phyloP scores from a whole-genome alignment of 768 basidiomycete genomes.

The Boletus vinaceobasis region DNA sequence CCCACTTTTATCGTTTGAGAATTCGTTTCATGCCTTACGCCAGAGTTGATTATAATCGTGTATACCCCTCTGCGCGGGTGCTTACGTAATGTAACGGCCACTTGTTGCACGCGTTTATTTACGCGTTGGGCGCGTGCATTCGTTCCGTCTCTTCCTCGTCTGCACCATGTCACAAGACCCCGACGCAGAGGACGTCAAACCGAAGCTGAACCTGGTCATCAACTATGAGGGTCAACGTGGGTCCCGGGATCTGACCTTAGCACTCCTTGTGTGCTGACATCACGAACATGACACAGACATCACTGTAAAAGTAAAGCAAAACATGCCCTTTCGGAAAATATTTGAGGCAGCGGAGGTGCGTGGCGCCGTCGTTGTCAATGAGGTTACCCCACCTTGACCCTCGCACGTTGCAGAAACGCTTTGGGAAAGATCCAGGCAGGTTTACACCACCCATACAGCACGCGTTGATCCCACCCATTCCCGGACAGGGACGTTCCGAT shows the following conservation, averaged over 20 bases:
- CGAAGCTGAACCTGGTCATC: slow-evolving; percentile 64
- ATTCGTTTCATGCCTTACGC: background rate
- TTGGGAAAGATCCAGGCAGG: slow-evolving; percentile 54
- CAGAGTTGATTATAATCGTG: slow-evolving; percentile 11
- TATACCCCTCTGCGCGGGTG: slow-evolving; percentile 17
- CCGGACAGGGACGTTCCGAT: slow-evolving; percentile 57
- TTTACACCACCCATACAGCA: background rate
- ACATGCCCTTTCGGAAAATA: slow-evolving; percentile 63
- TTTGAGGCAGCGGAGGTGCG: slow-evolving; percentile 66
- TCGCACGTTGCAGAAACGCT: slow-evolving; percentile 45
- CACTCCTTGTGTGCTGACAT: background rate
- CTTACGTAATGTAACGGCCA: slow-evolving; percentile 20
- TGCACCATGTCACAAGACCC: slow-evolving; percentile 25
- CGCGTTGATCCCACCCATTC: background rate
- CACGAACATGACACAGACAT: slow-evolving; percentile 40
- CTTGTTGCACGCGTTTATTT: slow-evolving; percentile 14
- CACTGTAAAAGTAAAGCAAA: slow-evolving; percentile 63
- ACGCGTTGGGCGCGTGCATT: slow-evolving; percentile 8
- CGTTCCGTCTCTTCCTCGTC: background rate
- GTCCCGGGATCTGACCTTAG: slow-evolving; percentile 7
- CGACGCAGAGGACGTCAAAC: slow-evolving; percentile 55
- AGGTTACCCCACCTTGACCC: background rate
- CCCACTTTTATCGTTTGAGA: slow-evolving; percentile 4
- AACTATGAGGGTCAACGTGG: slow-evolving; percentile 53
- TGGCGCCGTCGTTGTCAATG: background rate